Percentiles rank a stretch among this genome's conserved stretches.
Evolutionary conservation across 345 rosid species (phyloP).

Genomic region (Hypericum androsaemum): DNA sequence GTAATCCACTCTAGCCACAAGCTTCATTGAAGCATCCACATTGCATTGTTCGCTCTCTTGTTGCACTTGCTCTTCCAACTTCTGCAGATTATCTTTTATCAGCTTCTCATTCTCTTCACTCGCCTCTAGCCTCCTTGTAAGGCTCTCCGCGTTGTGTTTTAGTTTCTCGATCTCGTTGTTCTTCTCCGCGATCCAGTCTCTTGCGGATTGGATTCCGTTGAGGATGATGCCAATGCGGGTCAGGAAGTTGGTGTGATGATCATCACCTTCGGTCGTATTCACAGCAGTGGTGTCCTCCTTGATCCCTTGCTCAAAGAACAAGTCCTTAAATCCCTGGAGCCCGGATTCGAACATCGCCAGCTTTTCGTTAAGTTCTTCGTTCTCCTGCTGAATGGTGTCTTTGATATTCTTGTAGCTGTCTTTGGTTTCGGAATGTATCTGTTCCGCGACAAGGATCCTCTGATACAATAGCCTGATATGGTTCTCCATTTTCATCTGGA

Average conservation of each 20-base stretch:
- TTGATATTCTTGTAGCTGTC: slow-evolving; percentile 27
- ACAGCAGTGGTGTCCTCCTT: too few relatives aligned
- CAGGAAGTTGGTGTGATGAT: slow-evolving; percentile 25
- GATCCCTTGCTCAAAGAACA: slow-evolving; percentile 19
- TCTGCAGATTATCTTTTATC: slow-evolving; percentile 3
- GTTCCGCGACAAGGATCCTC: slow-evolving; percentile 66
- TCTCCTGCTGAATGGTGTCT: slow-evolving; percentile 28
- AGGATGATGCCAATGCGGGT: slow-evolving; percentile 27
- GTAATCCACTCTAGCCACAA: slow-evolving; percentile 10
- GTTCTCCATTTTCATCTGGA: slow-evolving; percentile 50
- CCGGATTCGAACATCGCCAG: slow-evolving; percentile 19
- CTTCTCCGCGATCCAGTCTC: slow-evolving; percentile 12
- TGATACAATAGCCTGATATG: slow-evolving; percentile 47
- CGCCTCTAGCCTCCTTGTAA: not conserved
- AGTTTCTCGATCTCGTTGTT: slow-evolving; percentile 7
- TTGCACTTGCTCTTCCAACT: slow-evolving; percentile 33
- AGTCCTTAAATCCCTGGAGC: slow-evolving; percentile 25
- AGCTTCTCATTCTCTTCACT: slow-evolving; percentile 8
- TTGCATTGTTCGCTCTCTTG: slow-evolving; percentile 14
- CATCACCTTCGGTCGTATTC: slow-evolving; percentile 25
- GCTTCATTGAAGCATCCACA: not conserved
- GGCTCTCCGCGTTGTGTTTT: slow-evolving; percentile 6
- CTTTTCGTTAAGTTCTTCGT: slow-evolving; percentile 20
- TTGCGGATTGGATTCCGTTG: slow-evolving; percentile 36
- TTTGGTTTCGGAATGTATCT: slow-evolving; percentile 50